Evolutionary conservation across 768 basidiomycete species (phyloP).

Genomic region (Suillus clintonianus): DNA sequence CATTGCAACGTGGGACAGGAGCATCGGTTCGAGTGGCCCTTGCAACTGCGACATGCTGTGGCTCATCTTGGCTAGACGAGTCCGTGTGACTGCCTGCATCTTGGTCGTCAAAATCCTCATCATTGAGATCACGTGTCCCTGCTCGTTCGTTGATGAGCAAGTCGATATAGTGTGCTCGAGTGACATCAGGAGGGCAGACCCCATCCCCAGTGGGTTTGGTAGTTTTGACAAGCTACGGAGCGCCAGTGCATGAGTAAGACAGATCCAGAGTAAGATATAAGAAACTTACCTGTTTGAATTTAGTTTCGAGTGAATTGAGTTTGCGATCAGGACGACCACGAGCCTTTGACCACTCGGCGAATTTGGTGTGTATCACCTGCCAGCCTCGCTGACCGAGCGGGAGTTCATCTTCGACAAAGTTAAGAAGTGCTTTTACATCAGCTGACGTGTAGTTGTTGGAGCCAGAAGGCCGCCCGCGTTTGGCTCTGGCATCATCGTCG

Average conservation of each 20-base stretch:
- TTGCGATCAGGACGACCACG: neutral
- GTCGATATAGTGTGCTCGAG: slow-evolving; percentile 26
- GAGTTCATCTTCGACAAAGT: slow-evolving; percentile 1
- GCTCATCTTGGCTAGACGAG: neutral
- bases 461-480: slow-evolving; percentile 1
- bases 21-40: neutral
- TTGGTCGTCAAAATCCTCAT: slow-evolving; percentile 16
- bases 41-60: slow-evolving; percentile 4
- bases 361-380: neutral
- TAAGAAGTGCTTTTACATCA: neutral
- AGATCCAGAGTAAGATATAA: neutral
- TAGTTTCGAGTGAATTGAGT: slow-evolving; percentile 16
- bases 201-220: slow-evolving; percentile 30
- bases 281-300: slow-evolving; percentile 24
- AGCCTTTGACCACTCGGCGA: slow-evolving; percentile 2
- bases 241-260: neutral
- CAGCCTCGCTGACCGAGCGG: slow-evolving; percentile 6
- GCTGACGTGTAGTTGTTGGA: neutral
- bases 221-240: slow-evolving; percentile 18
- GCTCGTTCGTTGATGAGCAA: slow-evolving; percentile 25
- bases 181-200: slow-evolving; percentile 22
- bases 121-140: slow-evolving; percentile 20
- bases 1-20: slow-evolving; percentile 7
- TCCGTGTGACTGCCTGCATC: neutral
- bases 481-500: slow-evolving; percentile 1